Percentiles rank a stretch among this genome's conserved stretches.
phyloP scores from a whole-genome alignment of 257 asterid genomes.

The Penstemon newberryi region DNA sequence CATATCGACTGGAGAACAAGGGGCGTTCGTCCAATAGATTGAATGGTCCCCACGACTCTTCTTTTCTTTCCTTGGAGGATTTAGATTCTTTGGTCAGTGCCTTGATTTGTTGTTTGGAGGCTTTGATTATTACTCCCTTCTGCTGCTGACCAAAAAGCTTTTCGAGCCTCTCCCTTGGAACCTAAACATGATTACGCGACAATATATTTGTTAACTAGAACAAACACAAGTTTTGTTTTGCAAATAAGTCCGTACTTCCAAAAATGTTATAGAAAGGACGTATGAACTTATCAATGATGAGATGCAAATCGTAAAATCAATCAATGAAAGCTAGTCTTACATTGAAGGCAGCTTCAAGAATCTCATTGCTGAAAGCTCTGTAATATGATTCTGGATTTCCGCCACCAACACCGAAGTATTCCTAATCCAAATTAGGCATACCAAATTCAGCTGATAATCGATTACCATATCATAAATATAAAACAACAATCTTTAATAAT shows the following conservation, averaged over 20 bases:
- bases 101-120: conserved; percentile 45
- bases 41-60: conserved; percentile 33
- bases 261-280: too few species aligned
- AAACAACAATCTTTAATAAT: neutral
- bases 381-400: conserved; percentile 41
- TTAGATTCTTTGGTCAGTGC: conserved; percentile 32
- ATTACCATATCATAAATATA: neutral
- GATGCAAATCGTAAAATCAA: neutral
- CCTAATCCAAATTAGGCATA: conserved; percentile 22
- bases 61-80: conserved; percentile 24
- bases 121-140: conserved; percentile 40
- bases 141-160: conserved; percentile 35
- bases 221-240: neutral
- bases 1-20: conserved; percentile 28
- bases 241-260: neutral
- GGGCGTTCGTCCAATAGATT: conserved; percentile 33
- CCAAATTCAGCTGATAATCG: too few species aligned
- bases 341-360: conserved; percentile 51
- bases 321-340: conserved; percentile 24
- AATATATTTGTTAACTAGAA: neutral
- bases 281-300: too few species aligned
- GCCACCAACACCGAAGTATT: conserved; percentile 47
- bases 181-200: conserved; percentile 18
- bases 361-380: conserved; percentile 46
- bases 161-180: conserved; percentile 30